phyloP scores from a whole-genome alignment of 495 filamentous ascomycete species.

The Lophiotrema nucula region DNA sequence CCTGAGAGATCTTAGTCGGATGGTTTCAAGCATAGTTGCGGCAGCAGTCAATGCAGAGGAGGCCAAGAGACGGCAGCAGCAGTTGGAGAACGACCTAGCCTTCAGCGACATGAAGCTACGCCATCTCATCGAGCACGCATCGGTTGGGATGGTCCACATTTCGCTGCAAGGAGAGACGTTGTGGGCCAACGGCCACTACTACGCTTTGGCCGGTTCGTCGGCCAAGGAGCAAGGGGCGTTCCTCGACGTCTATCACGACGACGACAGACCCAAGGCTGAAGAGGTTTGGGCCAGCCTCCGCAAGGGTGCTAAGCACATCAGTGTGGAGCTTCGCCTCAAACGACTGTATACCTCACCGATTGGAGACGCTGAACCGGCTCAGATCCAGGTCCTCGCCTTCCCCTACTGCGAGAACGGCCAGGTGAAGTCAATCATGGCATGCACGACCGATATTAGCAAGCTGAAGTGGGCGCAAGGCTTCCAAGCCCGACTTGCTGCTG shows the following conservation, averaged over 20 bases:
- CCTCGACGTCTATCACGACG: slow-evolving; percentile 15
- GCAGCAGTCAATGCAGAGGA: slow-evolving; percentile 8
- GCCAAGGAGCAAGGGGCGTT: slow-evolving; percentile 1
- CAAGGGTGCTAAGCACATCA: slow-evolving; percentile 11
- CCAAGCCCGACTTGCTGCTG: slow-evolving; percentile 34
- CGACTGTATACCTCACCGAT: slow-evolving; percentile 18
- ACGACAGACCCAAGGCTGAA: slow-evolving; percentile 11
- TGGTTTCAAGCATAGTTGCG: slow-evolving; percentile 16
- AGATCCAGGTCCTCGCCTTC: slow-evolving; percentile 21
- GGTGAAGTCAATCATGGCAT: slow-evolving; percentile 21
- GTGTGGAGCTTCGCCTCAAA: slow-evolving; percentile 15
- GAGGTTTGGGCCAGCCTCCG: neutral
- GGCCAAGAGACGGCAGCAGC: slow-evolving; percentile 6
- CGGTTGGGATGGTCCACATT: slow-evolving; percentile 23
- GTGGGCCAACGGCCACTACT: slow-evolving; percentile 29
- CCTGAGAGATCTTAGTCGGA: slow-evolving; percentile 11
- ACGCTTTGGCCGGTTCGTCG: neutral
- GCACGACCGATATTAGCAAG: slow-evolving; percentile 36
- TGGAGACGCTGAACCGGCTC: slow-evolving; percentile 19
- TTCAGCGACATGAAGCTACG: slow-evolving; percentile 23
- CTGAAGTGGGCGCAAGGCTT: slow-evolving; percentile 36
- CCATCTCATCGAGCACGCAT: slow-evolving; percentile 27
- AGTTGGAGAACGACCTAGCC: slow-evolving; percentile 13
- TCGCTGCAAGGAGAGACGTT: slow-evolving; percentile 14
- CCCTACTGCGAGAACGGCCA: slow-evolving; percentile 20